phyloP scores from a whole-genome alignment of 2,329 filamentous ascomycete genomes.

The Colletotrichum tofieldiae region DNA sequence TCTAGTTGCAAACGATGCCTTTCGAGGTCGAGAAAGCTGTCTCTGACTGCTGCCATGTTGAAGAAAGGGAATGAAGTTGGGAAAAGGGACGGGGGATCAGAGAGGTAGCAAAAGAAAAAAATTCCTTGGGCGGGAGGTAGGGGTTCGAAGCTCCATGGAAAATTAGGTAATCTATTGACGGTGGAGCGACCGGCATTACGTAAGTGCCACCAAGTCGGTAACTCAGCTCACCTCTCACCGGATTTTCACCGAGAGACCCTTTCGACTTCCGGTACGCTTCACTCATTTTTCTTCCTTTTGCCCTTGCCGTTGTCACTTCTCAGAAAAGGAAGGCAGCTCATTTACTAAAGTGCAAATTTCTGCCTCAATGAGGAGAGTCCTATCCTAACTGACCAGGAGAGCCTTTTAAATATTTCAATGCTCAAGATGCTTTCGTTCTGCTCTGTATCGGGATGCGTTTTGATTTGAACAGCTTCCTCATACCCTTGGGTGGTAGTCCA shows the following conservation, averaged over 20 bases:
- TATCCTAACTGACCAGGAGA: too few relatives aligned
- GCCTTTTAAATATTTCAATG: too few relatives aligned
- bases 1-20: conserved; percentile 83
- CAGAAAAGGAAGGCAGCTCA: background rate
- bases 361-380: background rate
- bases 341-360: background rate
- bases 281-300: too few relatives aligned
- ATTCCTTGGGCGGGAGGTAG: conserved; percentile 22
- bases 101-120: conserved; percentile 24
- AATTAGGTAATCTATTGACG: conserved; percentile 26
- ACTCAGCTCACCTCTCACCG: background rate
- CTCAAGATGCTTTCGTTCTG: too few relatives aligned
- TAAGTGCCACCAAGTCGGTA: background rate
- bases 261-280: background rate
- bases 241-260: background rate
- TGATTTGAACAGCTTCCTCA: too few relatives aligned
- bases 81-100: background rate
- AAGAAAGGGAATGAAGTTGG: background rate
- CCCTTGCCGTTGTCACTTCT: too few relatives aligned
- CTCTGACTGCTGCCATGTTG: conserved; percentile 59
- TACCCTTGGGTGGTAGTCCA: too few relatives aligned
- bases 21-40: conserved; percentile 79
- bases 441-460: too few relatives aligned
- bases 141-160: conserved; percentile 25
- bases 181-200: conserved; percentile 6